A percentile compares a stretch with the other conserved stretches of the same genome.
phyloP scores from a whole-genome alignment of 164 flowering plant species.

The Berberis vulgaris region DNA sequence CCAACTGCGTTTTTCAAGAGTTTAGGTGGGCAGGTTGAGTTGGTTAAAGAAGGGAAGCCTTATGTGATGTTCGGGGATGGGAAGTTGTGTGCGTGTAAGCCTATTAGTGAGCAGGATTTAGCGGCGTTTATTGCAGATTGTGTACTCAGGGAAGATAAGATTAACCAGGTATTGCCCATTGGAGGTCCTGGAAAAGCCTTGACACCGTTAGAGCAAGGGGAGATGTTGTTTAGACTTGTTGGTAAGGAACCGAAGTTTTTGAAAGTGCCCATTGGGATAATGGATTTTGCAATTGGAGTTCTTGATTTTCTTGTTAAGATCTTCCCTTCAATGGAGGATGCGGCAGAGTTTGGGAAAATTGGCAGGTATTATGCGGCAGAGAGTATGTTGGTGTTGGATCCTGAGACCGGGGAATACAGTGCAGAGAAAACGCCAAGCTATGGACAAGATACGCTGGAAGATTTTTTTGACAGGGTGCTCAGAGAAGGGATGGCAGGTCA shows the following conservation, averaged over 20 bases:
- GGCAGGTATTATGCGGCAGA: slow-evolving; percentile 95
- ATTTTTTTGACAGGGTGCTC: slow-evolving; percentile 65
- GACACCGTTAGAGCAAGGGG: slow-evolving; percentile 93
- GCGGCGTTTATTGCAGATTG: slow-evolving; percentile 82
- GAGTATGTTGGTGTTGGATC: slow-evolving; percentile 82
- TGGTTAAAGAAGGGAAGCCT: slow-evolving; percentile 90
- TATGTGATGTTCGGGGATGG: slow-evolving; percentile 99
- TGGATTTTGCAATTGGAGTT: slow-evolving; percentile 83
- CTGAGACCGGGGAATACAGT: slow-evolving; percentile 72
- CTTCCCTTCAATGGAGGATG: slow-evolving; percentile 77
- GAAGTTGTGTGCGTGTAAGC: slow-evolving; percentile 82
- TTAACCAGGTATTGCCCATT: slow-evolving; percentile 66
- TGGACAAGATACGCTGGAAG: slow-evolving; percentile 86
- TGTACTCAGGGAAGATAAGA: slow-evolving; percentile 56
- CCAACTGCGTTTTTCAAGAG: slow-evolving; percentile 98
- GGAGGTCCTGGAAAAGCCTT: slow-evolving; percentile 91
- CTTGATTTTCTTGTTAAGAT: slow-evolving; percentile 73
- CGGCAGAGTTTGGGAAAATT: slow-evolving; percentile 89
- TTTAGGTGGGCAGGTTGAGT: slow-evolving; percentile 89
- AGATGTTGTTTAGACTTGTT: slow-evolving; percentile 57
- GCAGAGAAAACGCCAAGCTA: slow-evolving; percentile 85
- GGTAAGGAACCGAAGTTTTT: slow-evolving; percentile 83
- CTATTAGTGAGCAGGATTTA: slow-evolving; percentile 86
- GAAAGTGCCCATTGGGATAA: slow-evolving; percentile 80
- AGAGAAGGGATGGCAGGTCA: slow-evolving; percentile 94